Evolutionary conservation across 2,329 filamentous ascomycete species (phyloP).

Genomic region (Penicillium griseofulvum): DNA sequence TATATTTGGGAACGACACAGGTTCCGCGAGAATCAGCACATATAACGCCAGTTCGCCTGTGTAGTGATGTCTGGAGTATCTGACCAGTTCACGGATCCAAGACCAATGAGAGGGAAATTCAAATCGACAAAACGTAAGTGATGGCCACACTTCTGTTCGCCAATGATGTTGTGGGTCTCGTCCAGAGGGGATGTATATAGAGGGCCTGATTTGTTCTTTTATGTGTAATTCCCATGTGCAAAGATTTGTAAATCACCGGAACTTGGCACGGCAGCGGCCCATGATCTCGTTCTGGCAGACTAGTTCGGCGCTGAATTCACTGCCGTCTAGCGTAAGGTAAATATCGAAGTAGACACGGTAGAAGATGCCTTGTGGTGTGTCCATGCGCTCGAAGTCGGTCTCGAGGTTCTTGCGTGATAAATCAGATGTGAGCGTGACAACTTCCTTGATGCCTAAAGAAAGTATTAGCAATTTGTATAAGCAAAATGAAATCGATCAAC

Average conservation of each 20-base stretch:
- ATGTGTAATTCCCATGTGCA: background rate
- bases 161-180: background rate
- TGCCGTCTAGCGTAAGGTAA: constrained; percentile 92
- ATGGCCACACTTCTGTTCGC: background rate
- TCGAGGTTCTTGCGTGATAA: constrained; percentile 97
- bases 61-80: constrained; percentile 12
- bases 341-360: constrained; percentile 71
- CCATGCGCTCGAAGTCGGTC: constrained; percentile 99
- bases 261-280: constrained; percentile 91
- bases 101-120: background rate
- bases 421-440: constrained; percentile 95
- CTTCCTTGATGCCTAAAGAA: constrained; percentile 87
- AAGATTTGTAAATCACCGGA: constrained; percentile 53
- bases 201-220: background rate
- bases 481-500: constrained; percentile 43
- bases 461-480: background rate
- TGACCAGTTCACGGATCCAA: background rate
- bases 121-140: background rate
- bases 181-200: background rate
- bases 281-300: constrained; percentile 99
- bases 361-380: constrained; percentile 94
- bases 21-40: constrained; percentile 13
- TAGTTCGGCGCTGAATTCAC: constrained; percentile 95
- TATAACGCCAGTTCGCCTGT: constrained; percentile 24
- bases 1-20: constrained; percentile 13